Evolutionary conservation across 768 basidiomycete species (phyloP), one percentile per base, ranked within the genome.

Genomic region (Rhodotorula paludigena): DNA sequence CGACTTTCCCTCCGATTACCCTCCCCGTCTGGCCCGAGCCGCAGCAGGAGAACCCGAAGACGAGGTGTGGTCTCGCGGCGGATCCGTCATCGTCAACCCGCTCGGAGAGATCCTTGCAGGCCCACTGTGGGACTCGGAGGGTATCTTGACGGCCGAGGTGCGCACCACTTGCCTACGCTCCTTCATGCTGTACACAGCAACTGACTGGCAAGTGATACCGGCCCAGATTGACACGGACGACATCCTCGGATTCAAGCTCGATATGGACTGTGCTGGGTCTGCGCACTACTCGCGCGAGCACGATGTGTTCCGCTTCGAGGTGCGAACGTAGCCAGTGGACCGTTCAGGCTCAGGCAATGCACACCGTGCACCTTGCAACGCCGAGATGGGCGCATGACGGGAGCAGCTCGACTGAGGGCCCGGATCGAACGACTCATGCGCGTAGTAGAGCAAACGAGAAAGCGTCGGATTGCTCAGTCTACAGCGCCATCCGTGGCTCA

Each of bases 151-250:
- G 32, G 64, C 83, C 82, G 2, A 41, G 14, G n/a, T 51, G 41
- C n/a, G 30, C 25, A 23, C 47, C 48, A 0, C 25, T 11, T 28
- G 7, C 18, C 9, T 18, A 2, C 1, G 2, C 11, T 2, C n/a
- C n/a, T 15, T 44, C 8, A 30, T 21, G 11, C 20, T 32, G 45
- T 20, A 39, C 23, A 10, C 45, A 9, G 21, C 53, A 5, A 32
- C 5, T 28, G 28, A 49, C n/a, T 9, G 28, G 23, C 33, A 16
- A 18, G 18, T 39, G 20, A 30, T 60, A n/a, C 42, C 18, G 9
- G 85, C 83, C 0, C 83, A 85, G 59, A 74, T 87, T 42, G 84
- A 87, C 75, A 73, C 86, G 63, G 82, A 85, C 66, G 85, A 86
- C 64, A 78, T 83, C 64, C 60, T 82, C 0, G 77, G 85, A 48